Conservation (phyloP, 2,329 filamentous ascomycete species). For the Botrytis fragariae region DNA sequence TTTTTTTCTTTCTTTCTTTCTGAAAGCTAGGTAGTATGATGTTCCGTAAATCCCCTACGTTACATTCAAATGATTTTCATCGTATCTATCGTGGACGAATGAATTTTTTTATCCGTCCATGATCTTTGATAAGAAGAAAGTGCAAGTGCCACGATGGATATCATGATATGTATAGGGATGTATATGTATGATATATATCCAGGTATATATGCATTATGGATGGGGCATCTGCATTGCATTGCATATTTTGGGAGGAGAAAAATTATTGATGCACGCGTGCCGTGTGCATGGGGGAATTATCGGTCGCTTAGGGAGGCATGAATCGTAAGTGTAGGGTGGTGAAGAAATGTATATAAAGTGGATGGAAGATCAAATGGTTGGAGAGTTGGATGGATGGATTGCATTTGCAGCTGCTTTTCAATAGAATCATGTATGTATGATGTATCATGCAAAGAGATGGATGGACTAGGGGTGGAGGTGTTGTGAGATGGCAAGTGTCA, state of each 20-base stretch:
- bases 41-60: neutral
- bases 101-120: neutral
- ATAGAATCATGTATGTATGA: neutral
- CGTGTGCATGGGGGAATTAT: neutral
- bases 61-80: neutral
- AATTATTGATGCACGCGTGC: neutral
- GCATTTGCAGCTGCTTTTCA: slow-evolving; percentile 1
- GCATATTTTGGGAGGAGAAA: neutral
- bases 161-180: neutral
- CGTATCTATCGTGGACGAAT: neutral
- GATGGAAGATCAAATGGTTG: neutral
- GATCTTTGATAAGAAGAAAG: slow-evolving; percentile 1
- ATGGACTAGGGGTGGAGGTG: neutral
- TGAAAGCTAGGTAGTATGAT: neutral
- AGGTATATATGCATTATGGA: neutral
- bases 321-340: neutral
- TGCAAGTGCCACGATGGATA: neutral
- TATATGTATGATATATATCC: neutral
- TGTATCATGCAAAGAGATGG: neutral
- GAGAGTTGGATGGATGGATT: neutral
- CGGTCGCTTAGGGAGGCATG: neutral
- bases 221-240: neutral
- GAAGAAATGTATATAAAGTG: slow-evolving; percentile 1
- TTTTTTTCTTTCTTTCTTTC: neutral
- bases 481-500: slow-evolving; percentile 1